Evolutionary conservation across 768 basidiomycete genomes (phyloP).

Genomic region (Kwoniella dendrophila): DNA sequence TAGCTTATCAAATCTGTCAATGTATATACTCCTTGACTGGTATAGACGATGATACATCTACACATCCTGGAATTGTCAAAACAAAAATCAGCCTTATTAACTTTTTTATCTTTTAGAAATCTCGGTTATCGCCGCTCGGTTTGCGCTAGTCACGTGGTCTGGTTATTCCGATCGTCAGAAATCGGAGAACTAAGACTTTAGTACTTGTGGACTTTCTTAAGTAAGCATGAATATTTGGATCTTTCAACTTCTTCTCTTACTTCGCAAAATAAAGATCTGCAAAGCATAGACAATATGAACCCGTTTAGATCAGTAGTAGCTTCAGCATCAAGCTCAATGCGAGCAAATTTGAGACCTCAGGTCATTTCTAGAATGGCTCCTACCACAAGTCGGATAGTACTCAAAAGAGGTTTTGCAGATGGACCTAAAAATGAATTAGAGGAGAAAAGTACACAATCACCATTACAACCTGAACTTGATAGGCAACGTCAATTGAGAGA

Average conservation of each 20-base stretch:
- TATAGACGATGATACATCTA: not conserved
- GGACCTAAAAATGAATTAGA: not conserved
- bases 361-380: not conserved
- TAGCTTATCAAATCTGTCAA: not conserved
- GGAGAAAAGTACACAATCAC: slow-evolving; percentile 1
- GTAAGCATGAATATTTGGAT: too few relatives aligned
- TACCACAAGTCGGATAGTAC: slow-evolving; percentile 2
- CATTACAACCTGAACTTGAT: slow-evolving; percentile 15
- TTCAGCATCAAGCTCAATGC: slow-evolving; percentile 13
- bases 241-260: too few relatives aligned
- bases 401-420: slow-evolving; percentile 20
- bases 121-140: not conserved
- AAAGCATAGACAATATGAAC: slow-evolving; percentile 15
- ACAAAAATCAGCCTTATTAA: slow-evolving; percentile 3
- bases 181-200: not conserved
- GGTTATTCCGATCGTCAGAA: not conserved
- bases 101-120: not conserved
- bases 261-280: too few relatives aligned
- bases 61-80: not conserved
- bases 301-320: slow-evolving; percentile 3
- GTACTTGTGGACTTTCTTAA: too few relatives aligned
- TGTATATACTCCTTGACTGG: not conserved
- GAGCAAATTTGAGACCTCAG: slow-evolving; percentile 4
- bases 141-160: not conserved
- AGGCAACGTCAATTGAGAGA: slow-evolving; percentile 28